These are phyloP conservation scores for Plasmodium knowlesi DNA, from an alignment of 169 alveolate genomes.

Conservation along the genomic window DNA sequence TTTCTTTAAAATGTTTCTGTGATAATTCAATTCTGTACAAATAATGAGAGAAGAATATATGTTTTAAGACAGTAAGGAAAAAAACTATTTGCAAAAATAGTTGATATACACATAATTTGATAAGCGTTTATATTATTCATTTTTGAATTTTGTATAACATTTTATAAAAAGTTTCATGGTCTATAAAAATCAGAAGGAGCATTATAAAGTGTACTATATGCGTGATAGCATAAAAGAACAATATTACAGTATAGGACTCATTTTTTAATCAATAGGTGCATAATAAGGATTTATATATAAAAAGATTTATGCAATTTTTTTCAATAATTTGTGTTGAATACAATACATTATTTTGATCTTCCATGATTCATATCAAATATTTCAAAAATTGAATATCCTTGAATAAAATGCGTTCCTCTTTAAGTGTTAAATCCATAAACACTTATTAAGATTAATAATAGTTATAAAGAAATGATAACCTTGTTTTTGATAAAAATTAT, in stretches of 20 bases:
- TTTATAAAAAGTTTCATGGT: not conserved
- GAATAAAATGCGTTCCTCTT: not conserved
- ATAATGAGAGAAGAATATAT: not conserved
- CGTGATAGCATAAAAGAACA: not conserved
- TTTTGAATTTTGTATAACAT: not conserved
- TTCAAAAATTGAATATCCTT: not conserved
- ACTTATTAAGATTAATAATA: not conserved
- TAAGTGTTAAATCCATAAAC: not conserved
- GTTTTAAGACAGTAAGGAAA: not conserved
- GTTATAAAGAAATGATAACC: not conserved
- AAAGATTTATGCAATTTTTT: not conserved
- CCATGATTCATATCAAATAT: not conserved
- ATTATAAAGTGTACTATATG: not conserved
- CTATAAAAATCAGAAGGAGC: not conserved
- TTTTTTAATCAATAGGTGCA: not conserved
- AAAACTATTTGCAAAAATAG: not conserved
- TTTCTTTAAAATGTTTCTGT: not conserved
- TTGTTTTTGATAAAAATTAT: not conserved
- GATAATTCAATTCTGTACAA: not conserved
- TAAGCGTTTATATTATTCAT: not conserved
- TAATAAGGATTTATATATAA: not conserved
- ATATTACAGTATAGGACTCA: not conserved
- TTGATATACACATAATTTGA: not conserved
- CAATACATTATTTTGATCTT: not conserved
- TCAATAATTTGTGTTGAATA: not conserved